phyloP scores from a whole-genome alignment of 352 stramenopile genomes.

The Plasmopara viticola region DNA sequence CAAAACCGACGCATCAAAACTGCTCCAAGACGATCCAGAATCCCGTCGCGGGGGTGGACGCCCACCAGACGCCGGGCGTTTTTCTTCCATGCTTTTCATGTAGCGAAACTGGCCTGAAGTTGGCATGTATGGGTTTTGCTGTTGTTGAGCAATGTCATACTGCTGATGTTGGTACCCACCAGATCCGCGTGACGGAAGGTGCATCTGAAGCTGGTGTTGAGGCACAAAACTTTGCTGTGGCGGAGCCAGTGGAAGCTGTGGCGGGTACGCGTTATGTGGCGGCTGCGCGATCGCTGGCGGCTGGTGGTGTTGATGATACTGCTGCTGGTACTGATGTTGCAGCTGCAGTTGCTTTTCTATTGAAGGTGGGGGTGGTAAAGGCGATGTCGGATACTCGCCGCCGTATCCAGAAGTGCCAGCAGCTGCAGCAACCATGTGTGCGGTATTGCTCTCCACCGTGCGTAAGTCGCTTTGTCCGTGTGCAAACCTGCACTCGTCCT shows the following conservation, averaged over 20 bases:
- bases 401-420: conserved; percentile 9
- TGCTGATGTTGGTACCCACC: conserved; percentile 31
- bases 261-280: conserved; percentile 23
- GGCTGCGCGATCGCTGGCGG: conserved; percentile 34
- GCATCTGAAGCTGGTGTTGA: conserved; percentile 38
- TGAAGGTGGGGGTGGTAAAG: conserved; percentile 23
- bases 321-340: conserved; percentile 63
- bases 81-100: conserved; percentile 64
- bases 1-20: conserved; percentile 36
- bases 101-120: conserved; percentile 50
- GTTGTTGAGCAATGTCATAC: conserved; percentile 31
- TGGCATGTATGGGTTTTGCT: conserved; percentile 29
- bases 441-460: conserved; percentile 79
- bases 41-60: conserved; percentile 42
- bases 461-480: conserved; percentile 73
- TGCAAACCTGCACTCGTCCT: conserved; percentile 84
- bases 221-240: conserved; percentile 30
- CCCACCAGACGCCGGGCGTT: conserved; percentile 24
- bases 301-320: conserved; percentile 39
- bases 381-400: conserved; percentile 20
- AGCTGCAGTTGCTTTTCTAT: conserved; percentile 52
- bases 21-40: conserved; percentile 48
- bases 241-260: conserved; percentile 22
- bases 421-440: conserved; percentile 41
- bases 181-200: conserved; percentile 19